Conservation (phyloP, 768 basidiomycete species). For the Lentinula lateritia region DNA sequence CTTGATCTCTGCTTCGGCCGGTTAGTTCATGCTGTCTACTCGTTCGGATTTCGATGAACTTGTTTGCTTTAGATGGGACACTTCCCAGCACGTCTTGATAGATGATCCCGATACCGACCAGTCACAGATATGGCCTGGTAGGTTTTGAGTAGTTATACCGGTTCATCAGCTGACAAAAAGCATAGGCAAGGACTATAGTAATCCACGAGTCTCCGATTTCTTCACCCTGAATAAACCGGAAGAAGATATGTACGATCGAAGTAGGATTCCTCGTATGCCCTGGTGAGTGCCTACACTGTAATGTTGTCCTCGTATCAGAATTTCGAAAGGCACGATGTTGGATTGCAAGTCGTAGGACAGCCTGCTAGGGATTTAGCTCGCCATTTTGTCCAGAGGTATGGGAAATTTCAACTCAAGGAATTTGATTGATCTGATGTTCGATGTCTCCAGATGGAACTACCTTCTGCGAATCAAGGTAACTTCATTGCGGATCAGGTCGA, state of each 20-base stretch:
- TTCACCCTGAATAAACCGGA: conserved; percentile 81
- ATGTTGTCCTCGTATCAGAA: background rate
- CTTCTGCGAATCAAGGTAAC: conserved; percentile 86
- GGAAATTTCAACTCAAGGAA: background rate
- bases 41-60: conserved; percentile 2
- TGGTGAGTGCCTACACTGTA: conserved; percentile 53
- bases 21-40: conserved; percentile 22
- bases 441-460: conserved; percentile 76
- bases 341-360: conserved; percentile 92
- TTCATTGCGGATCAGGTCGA: background rate
- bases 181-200: conserved; percentile 91
- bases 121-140: conserved; percentile 85
- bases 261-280: conserved; percentile 89
- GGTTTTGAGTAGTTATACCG: conserved; percentile 9
- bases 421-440: background rate
- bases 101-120: conserved; percentile 72
- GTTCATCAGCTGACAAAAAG: background rate
- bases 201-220: conserved; percentile 84
- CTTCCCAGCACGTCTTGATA: conserved; percentile 84
- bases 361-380: conserved; percentile 92
- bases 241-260: conserved; percentile 93
- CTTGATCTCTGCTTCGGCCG: conserved; percentile 91
- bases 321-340: conserved; percentile 84
- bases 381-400: conserved; percentile 88
- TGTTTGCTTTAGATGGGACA: conserved; percentile 72